A percentile compares a stretch with the other conserved stretches of the same genome.
phyloP scores from a whole-genome alignment of 2,329 filamentous ascomycete species.

The Phaeoacremonium minimum region DNA sequence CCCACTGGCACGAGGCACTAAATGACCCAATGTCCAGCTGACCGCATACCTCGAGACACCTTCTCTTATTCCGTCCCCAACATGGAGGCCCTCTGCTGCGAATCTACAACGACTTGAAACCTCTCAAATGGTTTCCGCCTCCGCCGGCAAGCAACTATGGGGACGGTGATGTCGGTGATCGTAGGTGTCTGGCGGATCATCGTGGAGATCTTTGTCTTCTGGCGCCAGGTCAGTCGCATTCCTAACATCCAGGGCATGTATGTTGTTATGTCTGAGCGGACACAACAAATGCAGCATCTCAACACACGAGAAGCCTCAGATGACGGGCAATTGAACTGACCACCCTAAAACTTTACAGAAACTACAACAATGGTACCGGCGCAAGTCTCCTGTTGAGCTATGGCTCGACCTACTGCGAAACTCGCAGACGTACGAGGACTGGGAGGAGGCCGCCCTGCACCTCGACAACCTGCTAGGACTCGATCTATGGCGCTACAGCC shows the following conservation, averaged over 20 bases:
- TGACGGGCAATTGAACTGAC: no score
- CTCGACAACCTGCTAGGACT: conserved; percentile 79
- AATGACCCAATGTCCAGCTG: no score
- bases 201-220: conserved; percentile 58
- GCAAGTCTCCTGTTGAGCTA: conserved; percentile 59
- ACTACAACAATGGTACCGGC: conserved; percentile 62
- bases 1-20: no score
- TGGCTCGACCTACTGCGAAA: conserved; percentile 62
- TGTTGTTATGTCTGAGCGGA: no score
- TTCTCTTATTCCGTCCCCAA: no score
- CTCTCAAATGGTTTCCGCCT: no score
- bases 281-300: no score
- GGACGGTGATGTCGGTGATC: conserved; percentile 22
- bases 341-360: conserved; percentile 52
- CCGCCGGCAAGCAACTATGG: conserved; percentile 8
- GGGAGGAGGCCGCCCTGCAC: conserved; percentile 77
- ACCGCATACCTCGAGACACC: no score
- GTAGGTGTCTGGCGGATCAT: conserved; percentile 53
- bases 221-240: conserved; percentile 49
- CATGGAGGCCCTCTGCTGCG: no score
- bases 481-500: conserved; percentile 81
- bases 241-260: no score
- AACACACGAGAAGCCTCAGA: no score
- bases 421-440: conserved; percentile 74
- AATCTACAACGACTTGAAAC: no score